phyloP scores from a whole-genome alignment of 176 grass and related monocot genomes.

The Themeda triandra region DNA sequence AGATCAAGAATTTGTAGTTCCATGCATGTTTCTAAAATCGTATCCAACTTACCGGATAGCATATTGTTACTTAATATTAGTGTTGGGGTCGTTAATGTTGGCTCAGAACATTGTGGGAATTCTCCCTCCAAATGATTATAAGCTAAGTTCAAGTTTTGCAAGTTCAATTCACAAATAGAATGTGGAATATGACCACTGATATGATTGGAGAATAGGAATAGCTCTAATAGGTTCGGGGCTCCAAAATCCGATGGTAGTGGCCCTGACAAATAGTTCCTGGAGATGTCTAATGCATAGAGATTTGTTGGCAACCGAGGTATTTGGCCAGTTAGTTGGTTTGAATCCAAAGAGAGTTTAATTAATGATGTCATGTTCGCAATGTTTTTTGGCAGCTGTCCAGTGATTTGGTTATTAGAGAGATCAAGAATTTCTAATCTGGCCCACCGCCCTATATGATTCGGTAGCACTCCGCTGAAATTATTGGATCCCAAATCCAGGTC shows the following conservation, averaged over 20 bases:
- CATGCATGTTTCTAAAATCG: too few relatives aligned
- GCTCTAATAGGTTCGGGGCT: background rate
- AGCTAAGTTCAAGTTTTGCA: rapidly evolving
- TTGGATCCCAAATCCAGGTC: too few relatives aligned
- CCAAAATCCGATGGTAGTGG: background rate
- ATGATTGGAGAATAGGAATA: background rate
- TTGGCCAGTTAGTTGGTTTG: too few relatives aligned
- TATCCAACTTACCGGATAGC: constrained; percentile 16
- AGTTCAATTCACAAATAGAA: background rate
- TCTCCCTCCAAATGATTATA: background rate
- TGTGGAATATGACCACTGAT: background rate
- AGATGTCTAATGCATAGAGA: background rate
- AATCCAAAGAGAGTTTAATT: too few relatives aligned
- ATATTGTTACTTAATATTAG: constrained; percentile 8
- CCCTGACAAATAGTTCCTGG: background rate
- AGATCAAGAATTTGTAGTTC: too few relatives aligned
- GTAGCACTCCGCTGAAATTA: too few relatives aligned
- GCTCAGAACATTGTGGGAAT: background rate
- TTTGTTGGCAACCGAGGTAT: too few relatives aligned
- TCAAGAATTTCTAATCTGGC: too few relatives aligned
- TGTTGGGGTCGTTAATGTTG: rapidly evolving
- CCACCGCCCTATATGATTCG: too few relatives aligned
- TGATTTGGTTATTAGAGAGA: too few relatives aligned
- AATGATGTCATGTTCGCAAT: too few relatives aligned
- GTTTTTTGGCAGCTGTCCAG: too few relatives aligned